phyloP scores from a whole-genome alignment of 129 eudicot species.

The Centaurea solstitialis region DNA sequence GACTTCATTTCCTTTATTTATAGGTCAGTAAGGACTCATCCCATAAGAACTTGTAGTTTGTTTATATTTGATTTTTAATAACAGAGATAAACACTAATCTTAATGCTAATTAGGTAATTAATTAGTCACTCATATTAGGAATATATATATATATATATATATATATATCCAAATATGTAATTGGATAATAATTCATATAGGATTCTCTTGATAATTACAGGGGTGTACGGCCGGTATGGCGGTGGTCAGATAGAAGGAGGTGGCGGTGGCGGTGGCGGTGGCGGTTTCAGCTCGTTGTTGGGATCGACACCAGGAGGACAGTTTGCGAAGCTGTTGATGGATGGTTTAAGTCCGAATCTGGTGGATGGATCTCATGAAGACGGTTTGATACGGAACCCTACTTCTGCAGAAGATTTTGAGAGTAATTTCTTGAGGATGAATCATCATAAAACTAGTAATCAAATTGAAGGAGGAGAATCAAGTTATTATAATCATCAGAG shows the following conservation, averaged over 20 bases:
- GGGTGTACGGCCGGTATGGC: not conserved
- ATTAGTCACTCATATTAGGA: too few relatives aligned
- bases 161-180: too few relatives aligned
- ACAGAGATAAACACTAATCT: too few relatives aligned
- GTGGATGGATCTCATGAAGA: constrained; percentile 10
- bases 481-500: constrained; percentile 13
- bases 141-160: too few relatives aligned
- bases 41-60: too few relatives aligned
- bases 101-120: too few relatives aligned
- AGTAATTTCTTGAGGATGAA: constrained; percentile 13
- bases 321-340: constrained; percentile 9
- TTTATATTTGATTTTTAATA: too few relatives aligned
- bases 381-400: constrained; percentile 8
- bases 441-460: constrained; percentile 2
- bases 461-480: not conserved
- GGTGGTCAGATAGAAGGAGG: not conserved
- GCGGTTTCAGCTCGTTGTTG: constrained; percentile 21
- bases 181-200: too few relatives aligned
- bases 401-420: not conserved
- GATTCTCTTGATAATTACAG: too few relatives aligned
- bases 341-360: constrained; percentile 3
- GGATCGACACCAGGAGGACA: constrained; percentile 10
- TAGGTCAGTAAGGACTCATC: too few relatives aligned
- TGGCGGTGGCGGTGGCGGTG: not conserved
- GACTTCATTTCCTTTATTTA: too few relatives aligned